A percentile compares a stretch with the other conserved stretches of the same genome.
Conservation (phyloP, 2,329 filamentous ascomycete species). For the Aureobasidium sp. region DNA sequence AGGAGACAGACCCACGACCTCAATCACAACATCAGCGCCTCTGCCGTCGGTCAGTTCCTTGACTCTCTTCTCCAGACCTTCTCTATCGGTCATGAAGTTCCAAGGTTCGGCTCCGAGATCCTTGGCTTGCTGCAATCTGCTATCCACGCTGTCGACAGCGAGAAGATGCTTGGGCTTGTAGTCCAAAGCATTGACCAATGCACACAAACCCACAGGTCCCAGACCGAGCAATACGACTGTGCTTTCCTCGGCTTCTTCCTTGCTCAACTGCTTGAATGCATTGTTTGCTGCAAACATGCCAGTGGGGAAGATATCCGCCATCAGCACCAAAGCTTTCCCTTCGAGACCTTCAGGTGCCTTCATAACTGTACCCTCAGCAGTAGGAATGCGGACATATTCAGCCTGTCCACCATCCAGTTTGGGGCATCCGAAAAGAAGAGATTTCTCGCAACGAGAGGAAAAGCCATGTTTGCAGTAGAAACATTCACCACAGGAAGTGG, state of each 20-base stretch:
- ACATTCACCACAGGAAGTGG: constrained; percentile 78
- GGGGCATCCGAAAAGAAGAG: constrained; percentile 74
- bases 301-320: constrained; percentile 92
- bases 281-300: constrained; percentile 87
- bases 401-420: constrained; percentile 35
- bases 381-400: constrained; percentile 72
- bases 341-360: constrained; percentile 76
- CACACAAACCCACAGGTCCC: constrained; percentile 83
- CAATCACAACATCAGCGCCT: constrained; percentile 85
- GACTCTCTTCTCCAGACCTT: constrained; percentile 73
- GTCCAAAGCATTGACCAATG: constrained; percentile 79
- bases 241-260: constrained; percentile 66
- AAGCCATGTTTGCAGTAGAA: constrained; percentile 86
- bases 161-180: constrained; percentile 80
- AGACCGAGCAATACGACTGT: constrained; percentile 87
- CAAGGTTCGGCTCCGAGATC: constrained; percentile 72
- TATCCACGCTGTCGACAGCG: constrained; percentile 68
- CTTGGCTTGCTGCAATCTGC: constrained; percentile 75
- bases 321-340: constrained; percentile 80
- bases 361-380: constrained; percentile 83
- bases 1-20: constrained; percentile 54
- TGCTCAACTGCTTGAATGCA: constrained; percentile 71
- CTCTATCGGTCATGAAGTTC: constrained; percentile 76
- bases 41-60: constrained; percentile 80
- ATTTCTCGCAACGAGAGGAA: constrained; percentile 80